Percentiles rank a stretch among this genome's conserved stretches.
Evolutionary conservation across 2,329 filamentous ascomycete species (phyloP).

Genomic region (Epichloe coenophiala): DNA sequence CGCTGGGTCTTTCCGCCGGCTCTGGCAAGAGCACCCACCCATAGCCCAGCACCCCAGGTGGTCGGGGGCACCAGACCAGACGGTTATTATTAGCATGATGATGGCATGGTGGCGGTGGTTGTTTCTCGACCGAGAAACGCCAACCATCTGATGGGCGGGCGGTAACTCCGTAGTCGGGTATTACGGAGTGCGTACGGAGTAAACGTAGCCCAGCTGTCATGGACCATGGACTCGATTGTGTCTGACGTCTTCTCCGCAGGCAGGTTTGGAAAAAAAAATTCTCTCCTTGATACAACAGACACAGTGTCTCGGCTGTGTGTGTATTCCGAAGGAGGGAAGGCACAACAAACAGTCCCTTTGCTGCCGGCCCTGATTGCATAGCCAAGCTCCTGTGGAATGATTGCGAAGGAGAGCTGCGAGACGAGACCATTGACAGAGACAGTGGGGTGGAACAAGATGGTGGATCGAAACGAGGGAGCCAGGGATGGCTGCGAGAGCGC

Average conservation of each 20-base stretch:
- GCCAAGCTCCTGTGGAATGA: background rate
- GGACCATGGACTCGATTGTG: background rate
- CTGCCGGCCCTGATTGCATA: background rate
- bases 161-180: too few species aligned
- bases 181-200: too few species aligned
- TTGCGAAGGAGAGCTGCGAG: background rate
- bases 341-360: background rate
- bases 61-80: too few species aligned
- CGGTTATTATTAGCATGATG: too few species aligned
- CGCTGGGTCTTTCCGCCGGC: too few species aligned
- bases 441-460: background rate
- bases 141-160: background rate
- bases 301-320: too few species aligned
- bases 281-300: too few species aligned
- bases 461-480: constrained; percentile 1
- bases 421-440: background rate
- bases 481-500: background rate
- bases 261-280: too few species aligned
- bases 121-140: background rate
- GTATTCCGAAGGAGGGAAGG: background rate
- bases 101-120: background rate
- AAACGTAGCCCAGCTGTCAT: background rate
- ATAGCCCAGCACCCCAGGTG: too few species aligned
- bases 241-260: background rate
- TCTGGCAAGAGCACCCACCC: too few species aligned